Percentiles rank a stretch among this genome's conserved stretches.
phyloP scores from a whole-genome alignment of 2,329 filamentous ascomycete genomes.

The Nothophoma quercina region DNA sequence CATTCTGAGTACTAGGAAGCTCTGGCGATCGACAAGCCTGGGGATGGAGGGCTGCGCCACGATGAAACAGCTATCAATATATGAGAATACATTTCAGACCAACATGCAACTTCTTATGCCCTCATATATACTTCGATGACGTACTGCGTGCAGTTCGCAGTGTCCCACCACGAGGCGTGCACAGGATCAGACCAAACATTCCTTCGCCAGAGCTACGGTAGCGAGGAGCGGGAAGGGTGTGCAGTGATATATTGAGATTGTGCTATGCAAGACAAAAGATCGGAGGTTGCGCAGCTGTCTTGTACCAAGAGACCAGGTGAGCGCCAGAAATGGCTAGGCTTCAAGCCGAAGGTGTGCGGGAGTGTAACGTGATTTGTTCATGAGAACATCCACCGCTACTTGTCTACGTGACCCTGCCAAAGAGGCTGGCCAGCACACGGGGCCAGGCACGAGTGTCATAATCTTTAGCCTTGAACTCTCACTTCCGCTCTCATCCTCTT shows the following conservation, averaged over 20 bases:
- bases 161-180: not conserved
- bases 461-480: constrained; percentile 20
- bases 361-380: constrained; percentile 37
- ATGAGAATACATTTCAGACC: constrained; percentile 6
- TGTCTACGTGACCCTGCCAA: constrained; percentile 36
- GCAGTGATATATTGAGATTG: constrained; percentile 2
- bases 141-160: constrained; percentile 8
- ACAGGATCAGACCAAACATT: not conserved
- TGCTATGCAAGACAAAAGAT: constrained; percentile 14
- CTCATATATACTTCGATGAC: constrained; percentile 19
- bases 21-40: not conserved
- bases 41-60: constrained; percentile 6
- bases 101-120: not conserved
- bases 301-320: constrained; percentile 13
- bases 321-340: constrained; percentile 28
- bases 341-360: constrained; percentile 27
- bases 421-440: constrained; percentile 34
- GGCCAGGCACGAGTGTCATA: constrained; percentile 30
- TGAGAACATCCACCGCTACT: constrained; percentile 32
- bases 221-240: constrained; percentile 1
- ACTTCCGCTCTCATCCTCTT: constrained; percentile 9
- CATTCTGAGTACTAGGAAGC: not conserved
- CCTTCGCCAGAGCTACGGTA: not conserved
- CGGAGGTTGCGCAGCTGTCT: constrained; percentile 16
- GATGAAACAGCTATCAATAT: constrained; percentile 5